phyloP scores from a whole-genome alignment of 1,284 basidiomycete genomes.

The Hymenochaete sp. region DNA sequence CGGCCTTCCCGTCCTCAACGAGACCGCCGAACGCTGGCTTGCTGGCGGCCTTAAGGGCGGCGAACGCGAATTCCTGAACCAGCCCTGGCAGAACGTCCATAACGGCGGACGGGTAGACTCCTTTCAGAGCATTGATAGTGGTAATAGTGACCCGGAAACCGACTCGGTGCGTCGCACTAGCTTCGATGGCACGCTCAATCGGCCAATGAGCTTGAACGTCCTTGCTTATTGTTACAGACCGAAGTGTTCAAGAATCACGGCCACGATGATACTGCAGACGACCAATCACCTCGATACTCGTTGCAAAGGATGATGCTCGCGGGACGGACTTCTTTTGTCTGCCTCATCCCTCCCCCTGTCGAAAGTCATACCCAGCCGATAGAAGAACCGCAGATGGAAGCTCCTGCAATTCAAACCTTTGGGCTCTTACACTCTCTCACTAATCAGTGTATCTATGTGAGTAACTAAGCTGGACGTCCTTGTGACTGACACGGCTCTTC shows the following conservation, averaged over 20 bases:
- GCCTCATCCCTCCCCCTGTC: constrained; percentile 61
- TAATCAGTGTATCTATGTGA: constrained; percentile 76
- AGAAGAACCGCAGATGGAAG: constrained; percentile 48
- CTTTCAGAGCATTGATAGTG: constrained; percentile 50
- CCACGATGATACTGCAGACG: no score
- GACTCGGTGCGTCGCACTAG: not conserved
- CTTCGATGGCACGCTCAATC: not conserved
- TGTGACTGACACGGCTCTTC: no score
- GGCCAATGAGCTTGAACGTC: not conserved
- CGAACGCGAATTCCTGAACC: constrained; percentile 66
- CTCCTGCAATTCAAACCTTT: constrained; percentile 67
- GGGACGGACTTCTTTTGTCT: constrained; percentile 56
- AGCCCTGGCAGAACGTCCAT: constrained; percentile 51
- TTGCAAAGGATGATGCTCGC: constrained; percentile 69
- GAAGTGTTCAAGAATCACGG: no score
- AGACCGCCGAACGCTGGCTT: constrained; percentile 69
- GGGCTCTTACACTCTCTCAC: constrained; percentile 67
- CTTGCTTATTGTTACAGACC: no score
- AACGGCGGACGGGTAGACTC: no score
- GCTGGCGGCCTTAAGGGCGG: constrained; percentile 59
- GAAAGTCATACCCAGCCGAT: constrained; percentile 35
- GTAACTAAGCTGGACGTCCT: no score
- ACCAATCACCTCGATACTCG: constrained; percentile 19
- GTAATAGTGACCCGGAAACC: constrained; percentile 24
- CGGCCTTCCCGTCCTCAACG: constrained; percentile 62